These are phyloP conservation scores for Epichloe sibirici DNA, from an alignment of 2,329 filamentous ascomycete genomes.

Conservation along the genomic window DNA sequence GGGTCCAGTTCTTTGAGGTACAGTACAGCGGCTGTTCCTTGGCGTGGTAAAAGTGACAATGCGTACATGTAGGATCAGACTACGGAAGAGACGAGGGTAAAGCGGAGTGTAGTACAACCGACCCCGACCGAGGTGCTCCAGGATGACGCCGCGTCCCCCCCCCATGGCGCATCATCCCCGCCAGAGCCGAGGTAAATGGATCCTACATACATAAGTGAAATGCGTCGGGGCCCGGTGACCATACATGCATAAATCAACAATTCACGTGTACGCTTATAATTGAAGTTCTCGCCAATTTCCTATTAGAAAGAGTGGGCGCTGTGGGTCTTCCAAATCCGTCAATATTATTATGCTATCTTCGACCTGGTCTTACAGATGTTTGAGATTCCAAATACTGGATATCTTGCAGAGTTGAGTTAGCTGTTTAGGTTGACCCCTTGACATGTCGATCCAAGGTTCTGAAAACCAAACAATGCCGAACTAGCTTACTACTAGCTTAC, in stretches of 20 bases:
- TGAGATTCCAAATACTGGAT: no score
- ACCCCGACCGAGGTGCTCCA: background rate
- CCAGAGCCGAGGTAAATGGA: conserved; percentile 4
- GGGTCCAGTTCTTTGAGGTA: background rate
- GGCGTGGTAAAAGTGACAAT: background rate
- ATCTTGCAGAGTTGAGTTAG: no score
- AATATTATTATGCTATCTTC: background rate
- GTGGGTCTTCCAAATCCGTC: background rate
- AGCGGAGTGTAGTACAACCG: background rate
- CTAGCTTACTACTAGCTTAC: no score
- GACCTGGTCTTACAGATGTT: background rate
- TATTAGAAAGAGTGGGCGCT: no score
- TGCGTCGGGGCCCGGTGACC: background rate
- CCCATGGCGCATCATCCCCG: background rate
- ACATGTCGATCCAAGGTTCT: no score
- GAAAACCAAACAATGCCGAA: no score
- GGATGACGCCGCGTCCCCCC: background rate
- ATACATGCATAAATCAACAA: background rate
- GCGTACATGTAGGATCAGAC: background rate
- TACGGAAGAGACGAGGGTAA: background rate
- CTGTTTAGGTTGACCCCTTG: no score
- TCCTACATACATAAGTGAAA: background rate
- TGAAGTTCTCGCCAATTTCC: no score
- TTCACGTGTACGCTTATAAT: no score
- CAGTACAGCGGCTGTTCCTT: background rate